Evolutionary conservation across 306 rosid genomes (phyloP).

Genomic region (Rosa multiflora): DNA sequence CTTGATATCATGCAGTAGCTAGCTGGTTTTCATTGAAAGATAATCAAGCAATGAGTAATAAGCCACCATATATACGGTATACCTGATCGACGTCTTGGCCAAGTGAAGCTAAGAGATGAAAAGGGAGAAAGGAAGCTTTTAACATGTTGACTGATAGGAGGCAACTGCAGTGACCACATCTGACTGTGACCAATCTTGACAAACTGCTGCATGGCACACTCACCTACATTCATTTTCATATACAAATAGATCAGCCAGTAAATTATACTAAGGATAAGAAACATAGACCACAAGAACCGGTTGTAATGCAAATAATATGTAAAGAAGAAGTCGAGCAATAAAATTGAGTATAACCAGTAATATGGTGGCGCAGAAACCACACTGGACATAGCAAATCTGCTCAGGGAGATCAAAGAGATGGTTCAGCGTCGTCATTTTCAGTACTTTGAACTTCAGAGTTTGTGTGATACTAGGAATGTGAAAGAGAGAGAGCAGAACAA

Average conservation of each 20-base stretch:
- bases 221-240: slow-evolving; percentile 52
- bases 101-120: slow-evolving; percentile 76
- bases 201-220: slow-evolving; percentile 93
- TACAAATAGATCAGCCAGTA: slow-evolving; percentile 5
- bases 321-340: background rate
- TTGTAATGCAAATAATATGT: background rate
- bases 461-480: background rate
- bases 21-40: background rate
- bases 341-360: slow-evolving; percentile 44
- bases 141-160: slow-evolving; percentile 84
- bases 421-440: slow-evolving; percentile 57
- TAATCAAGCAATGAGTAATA: background rate
- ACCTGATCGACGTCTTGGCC: slow-evolving; percentile 44
- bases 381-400: slow-evolving; percentile 84
- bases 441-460: background rate
- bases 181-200: slow-evolving; percentile 82
- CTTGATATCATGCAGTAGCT: background rate
- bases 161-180: slow-evolving; percentile 88
- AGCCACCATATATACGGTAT: background rate
- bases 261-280: background rate
- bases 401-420: slow-evolving; percentile 76
- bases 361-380: slow-evolving; percentile 81
- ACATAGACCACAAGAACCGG: background rate
- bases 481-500: slow-evolving; percentile 17
- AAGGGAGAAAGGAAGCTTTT: slow-evolving; percentile 82